phyloP scores from a whole-genome alignment of 345 rosid genomes.

The Murraya koenigii region DNA sequence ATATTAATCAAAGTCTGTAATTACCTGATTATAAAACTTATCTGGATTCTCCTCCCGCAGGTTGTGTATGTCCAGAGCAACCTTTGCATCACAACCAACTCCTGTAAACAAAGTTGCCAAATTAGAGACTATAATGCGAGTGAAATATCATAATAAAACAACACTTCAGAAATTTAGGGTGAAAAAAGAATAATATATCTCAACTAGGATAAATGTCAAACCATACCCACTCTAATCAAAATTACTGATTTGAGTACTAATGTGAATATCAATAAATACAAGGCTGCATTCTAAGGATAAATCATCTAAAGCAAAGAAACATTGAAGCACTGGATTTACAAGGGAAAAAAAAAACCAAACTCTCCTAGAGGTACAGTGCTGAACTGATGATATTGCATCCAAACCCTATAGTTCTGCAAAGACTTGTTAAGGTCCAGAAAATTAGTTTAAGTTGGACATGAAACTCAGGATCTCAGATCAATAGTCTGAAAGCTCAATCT shows the following conservation, averaged over 20 bases:
- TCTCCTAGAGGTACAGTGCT: neutral
- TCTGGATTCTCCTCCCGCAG: constrained; percentile 86
- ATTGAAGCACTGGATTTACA: neutral
- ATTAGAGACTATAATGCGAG: neutral
- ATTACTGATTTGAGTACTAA: neutral
- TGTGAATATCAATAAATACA: neutral
- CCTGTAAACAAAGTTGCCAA: constrained; percentile 36
- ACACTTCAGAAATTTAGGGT: neutral
- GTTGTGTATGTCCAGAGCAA: constrained; percentile 83
- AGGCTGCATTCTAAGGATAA: neutral
- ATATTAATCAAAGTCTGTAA: constrained; percentile 9
- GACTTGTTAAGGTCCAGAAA: neutral
- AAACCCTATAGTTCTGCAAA: neutral
- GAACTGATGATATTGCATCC: neutral
- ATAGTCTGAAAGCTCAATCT: neutral
- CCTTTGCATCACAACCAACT: constrained; percentile 92
- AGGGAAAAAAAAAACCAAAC: neutral
- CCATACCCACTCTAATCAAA: neutral
- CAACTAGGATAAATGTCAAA: constrained; percentile 4
- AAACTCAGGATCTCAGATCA: neutral
- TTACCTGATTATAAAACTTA: constrained; percentile 76
- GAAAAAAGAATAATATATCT: neutral
- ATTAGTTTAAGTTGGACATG: neutral
- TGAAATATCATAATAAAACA: neutral
- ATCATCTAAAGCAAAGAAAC: neutral